Conservation (phyloP, 2,329 filamentous ascomycete genomes). For the Grosmannia serpens region DNA sequence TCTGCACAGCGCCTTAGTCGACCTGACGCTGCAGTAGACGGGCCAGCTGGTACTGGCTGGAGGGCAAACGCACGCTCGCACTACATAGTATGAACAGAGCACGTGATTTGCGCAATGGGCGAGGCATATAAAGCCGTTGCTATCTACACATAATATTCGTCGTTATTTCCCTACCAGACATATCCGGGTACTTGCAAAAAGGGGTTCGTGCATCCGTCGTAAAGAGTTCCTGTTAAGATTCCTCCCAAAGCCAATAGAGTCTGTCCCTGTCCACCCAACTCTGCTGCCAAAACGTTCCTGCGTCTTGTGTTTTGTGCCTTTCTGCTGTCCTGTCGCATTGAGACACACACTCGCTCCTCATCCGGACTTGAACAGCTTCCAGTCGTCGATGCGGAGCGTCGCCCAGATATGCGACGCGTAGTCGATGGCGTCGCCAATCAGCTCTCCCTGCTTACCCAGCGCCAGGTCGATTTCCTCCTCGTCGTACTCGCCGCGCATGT, state of each 20-base stretch:
- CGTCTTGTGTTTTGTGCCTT: not conserved
- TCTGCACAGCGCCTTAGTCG: constrained; percentile 10
- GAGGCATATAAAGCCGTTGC: not conserved
- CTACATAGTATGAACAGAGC: too few relatives aligned
- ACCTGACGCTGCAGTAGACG: constrained; percentile 7
- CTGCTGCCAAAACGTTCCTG: too few relatives aligned
- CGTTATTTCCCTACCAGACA: not conserved
- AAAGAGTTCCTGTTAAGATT: not conserved
- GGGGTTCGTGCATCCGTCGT: not conserved
- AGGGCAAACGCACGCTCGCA: too few relatives aligned
- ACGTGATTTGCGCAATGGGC: too few relatives aligned
- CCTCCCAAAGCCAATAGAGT: not conserved
- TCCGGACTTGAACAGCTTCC: constrained; percentile 51
- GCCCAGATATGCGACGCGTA: constrained; percentile 57
- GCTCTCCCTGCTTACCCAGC: constrained; percentile 51
- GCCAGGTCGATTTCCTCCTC: constrained; percentile 60
- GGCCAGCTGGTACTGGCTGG: not conserved
- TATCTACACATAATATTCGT: not conserved
- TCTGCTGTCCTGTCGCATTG: too few relatives aligned
- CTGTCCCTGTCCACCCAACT: not conserved
- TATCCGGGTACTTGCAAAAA: not conserved
- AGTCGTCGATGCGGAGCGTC: constrained; percentile 69
- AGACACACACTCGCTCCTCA: not conserved
- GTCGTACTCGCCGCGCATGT: constrained; percentile 63
- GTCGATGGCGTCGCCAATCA: constrained; percentile 58